Evolutionary conservation across 2,329 filamentous ascomycete species (phyloP), one percentile per base, ranked within the genome.

Genomic region (Stagonosporopsis vannaccii): DNA sequence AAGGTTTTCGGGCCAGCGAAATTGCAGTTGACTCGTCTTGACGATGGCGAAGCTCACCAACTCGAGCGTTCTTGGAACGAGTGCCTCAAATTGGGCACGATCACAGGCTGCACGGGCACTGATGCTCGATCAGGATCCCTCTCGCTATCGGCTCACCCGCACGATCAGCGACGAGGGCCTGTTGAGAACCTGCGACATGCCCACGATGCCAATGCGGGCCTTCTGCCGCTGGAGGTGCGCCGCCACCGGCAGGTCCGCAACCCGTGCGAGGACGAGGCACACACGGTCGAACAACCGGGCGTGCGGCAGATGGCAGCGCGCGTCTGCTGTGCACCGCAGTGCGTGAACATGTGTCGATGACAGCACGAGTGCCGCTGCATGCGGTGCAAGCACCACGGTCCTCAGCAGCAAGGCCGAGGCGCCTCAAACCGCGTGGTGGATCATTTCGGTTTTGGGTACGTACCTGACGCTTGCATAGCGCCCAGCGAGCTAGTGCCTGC

Each of bases 131-230:
- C 50, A 60, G 65, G 65, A 69, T 67, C 65, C 66, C 64, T 67
- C 62, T 56, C 53, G 53, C 53, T 56, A 42, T 71, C 66, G 70
- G 66, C 61, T 63, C 57, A 63, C 57, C 67, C 70, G 66, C 68
- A 63, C 56, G 70, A 72, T 72, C 69, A 66, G 63, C 68, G 59
- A 62, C 69, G 62, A 69, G 70, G 69, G 62, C 60, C 59, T 59
- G 61, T 57, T 62, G 58, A 63, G 59, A 46, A 50, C 26, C 56
- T 55, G 45, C 46, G 42, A 60, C 62, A 61, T 62, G 43, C 59
- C 63, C 59, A 62, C 65, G 62, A 67, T 64, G 63, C 60, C 65
- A 65, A 64, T 65, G 59, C 56, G 57, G 60, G 60, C 32, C 53
- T 56, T 17, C 37, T 56, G 53, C 53, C 53, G 53, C 53, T 51